phyloP scores from a whole-genome alignment of 2,329 filamentous ascomycete genomes.

The Phyllosticta citrichinensis region DNA sequence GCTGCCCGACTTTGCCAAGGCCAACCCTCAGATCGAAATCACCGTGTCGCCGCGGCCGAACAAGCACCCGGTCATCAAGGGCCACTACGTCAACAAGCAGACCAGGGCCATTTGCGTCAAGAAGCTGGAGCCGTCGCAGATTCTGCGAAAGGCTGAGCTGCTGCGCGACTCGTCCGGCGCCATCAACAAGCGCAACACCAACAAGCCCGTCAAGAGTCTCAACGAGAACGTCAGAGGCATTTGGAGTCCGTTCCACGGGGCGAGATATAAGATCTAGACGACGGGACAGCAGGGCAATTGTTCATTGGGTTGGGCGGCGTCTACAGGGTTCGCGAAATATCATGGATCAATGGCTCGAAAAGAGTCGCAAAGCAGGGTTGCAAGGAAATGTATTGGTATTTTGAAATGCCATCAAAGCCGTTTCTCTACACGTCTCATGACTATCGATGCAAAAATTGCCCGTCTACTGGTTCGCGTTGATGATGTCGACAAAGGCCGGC shows the following conservation, averaged over 20 bases:
- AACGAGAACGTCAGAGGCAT: slow-evolving; percentile 57
- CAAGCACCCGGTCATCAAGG: slow-evolving; percentile 80
- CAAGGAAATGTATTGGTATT: slow-evolving; percentile 1
- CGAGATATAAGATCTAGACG: slow-evolving; percentile 21
- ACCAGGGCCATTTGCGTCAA: slow-evolving; percentile 80
- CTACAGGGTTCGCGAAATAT: slow-evolving; percentile 1
- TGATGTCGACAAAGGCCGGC: slow-evolving; percentile 73
- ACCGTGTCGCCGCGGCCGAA: slow-evolving; percentile 80
- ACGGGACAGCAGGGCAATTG: background rate
- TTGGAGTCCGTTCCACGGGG: slow-evolving; percentile 54
- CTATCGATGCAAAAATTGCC: background rate
- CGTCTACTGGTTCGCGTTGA: slow-evolving; percentile 44
- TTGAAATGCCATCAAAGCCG: background rate
- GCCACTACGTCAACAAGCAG: slow-evolving; percentile 85
- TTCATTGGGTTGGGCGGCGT: slow-evolving; percentile 8
- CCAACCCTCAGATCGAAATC: slow-evolving; percentile 85
- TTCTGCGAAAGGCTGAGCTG: slow-evolving; percentile 68
- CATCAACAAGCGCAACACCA: slow-evolving; percentile 51
- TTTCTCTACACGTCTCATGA: background rate
- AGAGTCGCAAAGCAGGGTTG: background rate
- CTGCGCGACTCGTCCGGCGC: slow-evolving; percentile 66
- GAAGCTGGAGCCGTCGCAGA: slow-evolving; percentile 71
- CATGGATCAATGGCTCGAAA: background rate
- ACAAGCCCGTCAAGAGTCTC: slow-evolving; percentile 48
- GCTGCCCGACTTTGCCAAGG: slow-evolving; percentile 66